Base-by-base conservation (phyloP, 2,329 filamentous ascomycete species). In the Hypomyces perniciosus region DNA sequence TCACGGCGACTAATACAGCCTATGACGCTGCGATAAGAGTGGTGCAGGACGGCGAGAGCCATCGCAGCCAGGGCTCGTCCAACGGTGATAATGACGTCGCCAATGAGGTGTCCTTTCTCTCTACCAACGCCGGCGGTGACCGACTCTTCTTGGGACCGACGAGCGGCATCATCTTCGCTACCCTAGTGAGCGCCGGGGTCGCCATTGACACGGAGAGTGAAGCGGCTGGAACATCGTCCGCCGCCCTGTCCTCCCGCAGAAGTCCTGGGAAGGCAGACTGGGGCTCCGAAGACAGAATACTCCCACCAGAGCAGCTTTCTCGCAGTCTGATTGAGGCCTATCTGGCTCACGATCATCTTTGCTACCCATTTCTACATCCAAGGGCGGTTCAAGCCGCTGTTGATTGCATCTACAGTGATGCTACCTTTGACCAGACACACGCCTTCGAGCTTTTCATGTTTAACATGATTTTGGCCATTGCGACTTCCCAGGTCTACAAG, bases 391-490 rank as follows among this genome's bases (percentile, higher is more conserved):
- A 61, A 67, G 44, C 44, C 6, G 55, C 55, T 0, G 59, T 70
- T 1, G 68, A 71, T 27, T 59, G 62, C n/a, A 56, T 53, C n/a
- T 57, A 65, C 4, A 27, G 10, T 26, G 44, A 46, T 38, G 33
- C 31, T 5, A 8, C 30, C 20, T 46, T 46, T 30, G 54, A 62
- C 0, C 50, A 56, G 2, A 28, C 44, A 3, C 51, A 54, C 34
- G 56, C 64, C 0, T 65, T 64, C 8, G 67, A 72, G 27, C 63
- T 62, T 0, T 74, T 74, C 51, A 58, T 72, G 3, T 62, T 74
- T 34, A 66, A 75, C 52, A 73, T 75, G 68, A 61, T 69, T 0
- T 57, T 74, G 1, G 72, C 72, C 6, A 74, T 74, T 37, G 68
- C 68, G 1, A 73, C 68, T 0, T 66, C 69, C 0, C 70, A 72